Base-by-base conservation (phyloP, 192 early-diverging fungal genomes). In the Backusella parvicylindrica region DNA sequence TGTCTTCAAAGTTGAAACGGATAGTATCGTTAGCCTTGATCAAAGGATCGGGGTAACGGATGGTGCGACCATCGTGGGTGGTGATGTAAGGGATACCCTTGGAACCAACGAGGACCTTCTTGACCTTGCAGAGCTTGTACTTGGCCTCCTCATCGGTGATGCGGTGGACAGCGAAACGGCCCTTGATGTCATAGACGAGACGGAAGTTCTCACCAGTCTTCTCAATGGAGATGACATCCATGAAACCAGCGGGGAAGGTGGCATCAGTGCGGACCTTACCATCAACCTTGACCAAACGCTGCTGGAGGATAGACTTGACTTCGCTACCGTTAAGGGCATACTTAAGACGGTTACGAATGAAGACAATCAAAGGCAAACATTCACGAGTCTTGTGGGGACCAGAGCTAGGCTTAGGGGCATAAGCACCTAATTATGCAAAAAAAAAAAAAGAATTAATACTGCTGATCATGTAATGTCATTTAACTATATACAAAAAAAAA, bases 361-460 rank as follows among this genome's bases (percentile, higher is more conserved):
- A 99, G 75, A 99, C 89, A 76, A 99, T 86, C 77, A 99, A 89
- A 47, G 97, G 98, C 80, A 99, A 90, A 87, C 95, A 99, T 89
- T 99, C 98, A 79, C 98, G 95, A 81, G 93, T 90, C 95, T 99
- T 99, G 95, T 99, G 97, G 72, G 98, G 98, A 90, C 98, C 98
- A 82, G 96, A 86, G 74, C 93, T 93, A 64, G 96, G 97, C 88
- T 94, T 94, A 77, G 97, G 97, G 72, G 97, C 98, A 82, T 82
- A 82, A 71, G 63, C 50, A 71, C 80, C 80, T 82, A 35, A 35
- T 31, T n/a, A 26, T 13, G 43, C 26, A 63, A 60, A 60, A 60
- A 18, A 16, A 21, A 16, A 26, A 63, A 30, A 31, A 70, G 73
- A 65, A 75, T 75, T 75, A 65, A 68, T 75, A 65, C 67, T n/a